A percentile compares a stretch with the other conserved stretches of the same genome.
These are phyloP conservation scores for Coemansia sp. DNA, from an alignment of 192 early-diverging fungal genomes.

Conservation along the genomic window DNA sequence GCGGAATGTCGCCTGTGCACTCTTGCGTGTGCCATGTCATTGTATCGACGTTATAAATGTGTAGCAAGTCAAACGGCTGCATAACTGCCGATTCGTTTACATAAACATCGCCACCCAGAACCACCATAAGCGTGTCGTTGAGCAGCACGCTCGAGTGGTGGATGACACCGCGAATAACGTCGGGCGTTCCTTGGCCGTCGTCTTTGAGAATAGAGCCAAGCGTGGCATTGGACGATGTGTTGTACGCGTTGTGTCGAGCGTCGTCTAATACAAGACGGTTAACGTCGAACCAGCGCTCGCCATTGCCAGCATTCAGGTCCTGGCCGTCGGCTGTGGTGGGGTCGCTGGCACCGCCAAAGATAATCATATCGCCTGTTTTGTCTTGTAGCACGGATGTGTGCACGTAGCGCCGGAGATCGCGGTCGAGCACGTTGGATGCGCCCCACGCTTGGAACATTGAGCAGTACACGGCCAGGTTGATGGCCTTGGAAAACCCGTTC, in stretches of 20 bases:
- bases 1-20: conserved; percentile 36
- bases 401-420: conserved; percentile 29
- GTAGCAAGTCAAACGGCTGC: conserved; percentile 18
- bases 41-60: conserved; percentile 37
- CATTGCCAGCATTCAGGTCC: background rate
- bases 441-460: conserved; percentile 45
- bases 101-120: conserved; percentile 36
- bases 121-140: conserved; percentile 42
- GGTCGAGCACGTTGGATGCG: conserved; percentile 30
- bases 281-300: conserved; percentile 24
- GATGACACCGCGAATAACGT: conserved; percentile 10
- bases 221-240: conserved; percentile 3
- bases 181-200: conserved; percentile 22
- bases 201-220: conserved; percentile 27
- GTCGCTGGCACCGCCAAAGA: conserved; percentile 47
- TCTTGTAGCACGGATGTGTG: conserved; percentile 41
- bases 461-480: conserved; percentile 32
- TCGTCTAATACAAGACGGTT: conserved; percentile 41
- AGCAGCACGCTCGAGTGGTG: conserved; percentile 37
- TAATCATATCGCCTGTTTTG: conserved; percentile 38
- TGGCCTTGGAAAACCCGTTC: conserved; percentile 27
- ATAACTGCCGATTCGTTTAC: conserved; percentile 10
- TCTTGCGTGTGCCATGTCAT: conserved; percentile 24
- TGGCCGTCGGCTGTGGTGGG: conserved; percentile 15
- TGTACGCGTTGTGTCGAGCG: conserved; percentile 7